A percentile compares a stretch with the other conserved stretches of the same genome.
These are phyloP conservation scores for Botrytis aclada DNA, from an alignment of 2,329 filamentous ascomycete genomes.

Conservation along the genomic window DNA sequence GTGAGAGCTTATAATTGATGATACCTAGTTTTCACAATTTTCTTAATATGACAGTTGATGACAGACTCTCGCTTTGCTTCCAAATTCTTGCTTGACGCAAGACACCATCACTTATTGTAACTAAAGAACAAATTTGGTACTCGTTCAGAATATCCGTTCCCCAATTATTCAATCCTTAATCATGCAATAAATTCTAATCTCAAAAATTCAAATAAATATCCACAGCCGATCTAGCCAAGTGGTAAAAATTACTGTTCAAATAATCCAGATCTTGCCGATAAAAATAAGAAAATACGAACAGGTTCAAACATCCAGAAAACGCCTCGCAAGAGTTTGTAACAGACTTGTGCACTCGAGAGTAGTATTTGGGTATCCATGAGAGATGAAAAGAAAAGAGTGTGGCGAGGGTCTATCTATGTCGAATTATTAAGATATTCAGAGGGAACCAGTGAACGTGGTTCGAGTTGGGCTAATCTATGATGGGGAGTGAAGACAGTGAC, in stretches of 20 bases:
- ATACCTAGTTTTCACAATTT: background rate
- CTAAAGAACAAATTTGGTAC: background rate
- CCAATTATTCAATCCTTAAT: too few species aligned
- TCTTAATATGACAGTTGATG: too few species aligned
- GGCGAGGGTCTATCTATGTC: background rate
- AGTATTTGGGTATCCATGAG: background rate
- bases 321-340: background rate
- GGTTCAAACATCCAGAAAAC: background rate
- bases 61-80: too few species aligned
- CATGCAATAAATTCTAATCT: background rate
- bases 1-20: background rate
- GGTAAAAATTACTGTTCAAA: background rate
- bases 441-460: background rate
- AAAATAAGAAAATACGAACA: background rate
- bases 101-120: too few species aligned
- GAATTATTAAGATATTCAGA: background rate
- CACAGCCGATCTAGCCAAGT: background rate
- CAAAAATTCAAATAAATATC: background rate
- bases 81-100: too few species aligned
- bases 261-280: background rate
- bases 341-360: background rate
- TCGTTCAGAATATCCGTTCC: background rate
- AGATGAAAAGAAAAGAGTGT: background rate
- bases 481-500: background rate
- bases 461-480: background rate